phyloP scores from a whole-genome alignment of 2,329 filamentous ascomycete genomes.

The Fusarium euwallaceae region DNA sequence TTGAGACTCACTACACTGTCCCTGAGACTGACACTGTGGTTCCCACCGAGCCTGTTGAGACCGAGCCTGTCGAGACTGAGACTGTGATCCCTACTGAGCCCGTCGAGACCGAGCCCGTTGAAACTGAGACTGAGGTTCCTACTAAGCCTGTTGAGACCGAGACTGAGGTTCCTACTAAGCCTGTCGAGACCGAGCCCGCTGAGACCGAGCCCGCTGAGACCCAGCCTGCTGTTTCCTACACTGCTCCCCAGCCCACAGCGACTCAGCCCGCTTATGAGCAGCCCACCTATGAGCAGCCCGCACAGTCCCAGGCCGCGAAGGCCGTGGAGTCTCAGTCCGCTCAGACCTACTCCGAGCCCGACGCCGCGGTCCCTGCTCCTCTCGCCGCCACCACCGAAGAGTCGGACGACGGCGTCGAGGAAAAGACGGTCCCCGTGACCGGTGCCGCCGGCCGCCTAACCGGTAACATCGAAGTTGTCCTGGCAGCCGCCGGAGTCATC shows the following conservation, averaged over 20 bases:
- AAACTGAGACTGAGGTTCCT: not conserved
- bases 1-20: not conserved
- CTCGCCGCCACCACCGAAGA: not conserved
- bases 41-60: conserved; percentile 7
- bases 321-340: not conserved
- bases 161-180: not conserved
- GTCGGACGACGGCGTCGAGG: not conserved
- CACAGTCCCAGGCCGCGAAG: not conserved
- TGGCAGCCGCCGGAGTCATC: not conserved
- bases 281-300: not conserved
- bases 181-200: no score
- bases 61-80: conserved; percentile 1
- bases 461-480: not conserved
- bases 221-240: no score
- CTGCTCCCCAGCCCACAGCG: no score
- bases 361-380: not conserved
- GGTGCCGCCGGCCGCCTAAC: not conserved
- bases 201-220: not conserved
- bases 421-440: not conserved
- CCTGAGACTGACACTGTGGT: not conserved
- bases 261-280: not conserved
- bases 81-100: not conserved
- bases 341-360: not conserved
- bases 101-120: not conserved
- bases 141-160: not conserved